Conservation (phyloP, 2,329 filamentous ascomycete species). For the Microcyclospora pomicola region DNA sequence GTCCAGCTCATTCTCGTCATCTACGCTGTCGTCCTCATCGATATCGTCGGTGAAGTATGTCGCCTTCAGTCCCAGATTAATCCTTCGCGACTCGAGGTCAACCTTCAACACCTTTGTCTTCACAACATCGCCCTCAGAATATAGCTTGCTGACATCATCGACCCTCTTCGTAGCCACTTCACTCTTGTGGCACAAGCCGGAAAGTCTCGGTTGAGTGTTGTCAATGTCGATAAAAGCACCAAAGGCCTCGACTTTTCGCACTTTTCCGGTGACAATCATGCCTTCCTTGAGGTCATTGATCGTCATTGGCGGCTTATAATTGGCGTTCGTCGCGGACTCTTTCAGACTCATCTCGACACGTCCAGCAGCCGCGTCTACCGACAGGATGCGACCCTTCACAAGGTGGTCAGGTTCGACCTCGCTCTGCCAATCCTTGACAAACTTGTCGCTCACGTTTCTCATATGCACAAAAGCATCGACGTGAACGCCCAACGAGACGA, state of each 20-base stretch:
- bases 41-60: slow-evolving; percentile 63
- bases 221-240: slow-evolving; percentile 90
- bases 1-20: slow-evolving; percentile 29
- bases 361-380: slow-evolving; percentile 52
- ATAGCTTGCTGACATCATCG: slow-evolving; percentile 75
- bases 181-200: slow-evolving; percentile 81
- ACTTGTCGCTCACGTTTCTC: slow-evolving; percentile 77
- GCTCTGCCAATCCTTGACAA: slow-evolving; percentile 90
- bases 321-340: slow-evolving; percentile 63
- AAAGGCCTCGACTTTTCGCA: slow-evolving; percentile 88
- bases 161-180: slow-evolving; percentile 80
- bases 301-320: slow-evolving; percentile 59
- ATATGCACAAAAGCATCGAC: slow-evolving; percentile 75
- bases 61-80: slow-evolving; percentile 85
- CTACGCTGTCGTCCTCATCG: slow-evolving; percentile 32
- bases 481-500: slow-evolving; percentile 68
- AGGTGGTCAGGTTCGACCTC: slow-evolving; percentile 79
- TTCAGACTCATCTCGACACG: slow-evolving; percentile 81
- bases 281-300: slow-evolving; percentile 67
- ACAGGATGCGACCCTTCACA: slow-evolving; percentile 71
- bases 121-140: slow-evolving; percentile 80
- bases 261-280: slow-evolving; percentile 73
- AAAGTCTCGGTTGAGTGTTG: slow-evolving; percentile 65
- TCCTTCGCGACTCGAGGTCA: slow-evolving; percentile 57
- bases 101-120: slow-evolving; percentile 80